Evolutionary conservation across 495 filamentous ascomycete genomes (phyloP).

Genomic region (Xylaria grammica): DNA sequence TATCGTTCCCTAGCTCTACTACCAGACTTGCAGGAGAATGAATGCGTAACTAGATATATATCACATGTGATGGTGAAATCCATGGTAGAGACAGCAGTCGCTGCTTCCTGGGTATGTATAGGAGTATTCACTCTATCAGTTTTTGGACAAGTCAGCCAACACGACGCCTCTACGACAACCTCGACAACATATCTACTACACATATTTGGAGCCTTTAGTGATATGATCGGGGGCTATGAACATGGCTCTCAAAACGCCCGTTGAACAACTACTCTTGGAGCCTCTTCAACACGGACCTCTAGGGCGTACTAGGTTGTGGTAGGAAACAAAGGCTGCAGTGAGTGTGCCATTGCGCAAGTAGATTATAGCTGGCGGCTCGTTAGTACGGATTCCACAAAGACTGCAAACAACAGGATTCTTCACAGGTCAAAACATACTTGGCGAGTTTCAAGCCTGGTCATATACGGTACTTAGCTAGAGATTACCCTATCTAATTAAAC

Average conservation of each 20-base stretch:
- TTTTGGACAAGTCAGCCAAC: constrained; percentile 32
- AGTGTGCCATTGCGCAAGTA: neutral
- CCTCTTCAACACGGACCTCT: constrained; percentile 29
- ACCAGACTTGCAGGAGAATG: constrained; percentile 32
- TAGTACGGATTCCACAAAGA: too few species aligned
- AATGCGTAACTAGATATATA: constrained; percentile 29
- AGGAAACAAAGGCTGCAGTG: constrained; percentile 26
- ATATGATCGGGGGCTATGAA: constrained; percentile 34
- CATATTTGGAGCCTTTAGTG: constrained; percentile 36
- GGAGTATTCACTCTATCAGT: constrained; percentile 28
- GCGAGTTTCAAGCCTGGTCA: too few species aligned
- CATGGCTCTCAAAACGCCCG: constrained; percentile 27
- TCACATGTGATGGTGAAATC: constrained; percentile 31
- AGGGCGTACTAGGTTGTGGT: constrained; percentile 22
- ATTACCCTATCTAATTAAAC: too few species aligned
- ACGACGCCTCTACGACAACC: constrained; percentile 33
- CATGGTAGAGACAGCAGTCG: constrained; percentile 24
- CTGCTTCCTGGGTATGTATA: constrained; percentile 21
- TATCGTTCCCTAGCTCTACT: constrained; percentile 26
- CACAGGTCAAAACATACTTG: too few species aligned
- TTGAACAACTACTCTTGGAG: constrained; percentile 31
- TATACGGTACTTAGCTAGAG: too few species aligned
- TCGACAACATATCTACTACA: constrained; percentile 25
- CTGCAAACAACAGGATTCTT: too few species aligned
- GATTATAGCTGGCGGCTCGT: too few species aligned